Evolutionary conservation across 129 eudicot species (phyloP).

Genomic region (Ambrosia trifida): DNA sequence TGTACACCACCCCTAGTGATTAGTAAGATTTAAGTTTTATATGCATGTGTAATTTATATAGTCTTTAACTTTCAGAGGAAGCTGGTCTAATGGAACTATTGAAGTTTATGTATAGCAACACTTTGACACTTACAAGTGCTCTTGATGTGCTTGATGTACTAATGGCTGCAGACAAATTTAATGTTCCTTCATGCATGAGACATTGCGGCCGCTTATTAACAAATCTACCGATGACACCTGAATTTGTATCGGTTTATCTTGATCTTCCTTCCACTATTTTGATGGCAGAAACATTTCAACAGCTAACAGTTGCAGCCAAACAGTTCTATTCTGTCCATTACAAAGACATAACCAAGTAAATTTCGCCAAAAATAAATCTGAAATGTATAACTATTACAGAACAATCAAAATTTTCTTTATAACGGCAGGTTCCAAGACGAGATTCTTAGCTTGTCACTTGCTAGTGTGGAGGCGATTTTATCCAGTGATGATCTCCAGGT

Average conservation of each 20-base stretch:
- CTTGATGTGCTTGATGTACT: constrained; percentile 65
- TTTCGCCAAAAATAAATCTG: not conserved
- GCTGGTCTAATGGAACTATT: constrained; percentile 81
- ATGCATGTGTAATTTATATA: not conserved
- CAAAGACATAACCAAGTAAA: constrained; percentile 79
- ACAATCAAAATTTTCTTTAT: too few relatives aligned
- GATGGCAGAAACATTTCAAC: constrained; percentile 71
- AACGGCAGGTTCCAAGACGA: constrained; percentile 53
- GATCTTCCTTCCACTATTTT: constrained; percentile 63
- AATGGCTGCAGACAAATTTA: constrained; percentile 81
- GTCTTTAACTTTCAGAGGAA: constrained; percentile 56
- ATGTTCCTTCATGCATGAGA: constrained; percentile 87
- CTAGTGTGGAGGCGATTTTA: constrained; percentile 64
- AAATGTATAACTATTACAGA: not conserved
- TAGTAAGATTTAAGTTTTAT: too few relatives aligned
- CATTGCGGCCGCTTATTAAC: constrained; percentile 55
- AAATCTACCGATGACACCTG: constrained; percentile 64
- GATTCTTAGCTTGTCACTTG: constrained; percentile 60
- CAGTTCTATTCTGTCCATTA: constrained; percentile 55
- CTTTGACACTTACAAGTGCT: constrained; percentile 45
- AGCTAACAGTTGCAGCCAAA: constrained; percentile 65
- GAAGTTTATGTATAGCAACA: constrained; percentile 67
- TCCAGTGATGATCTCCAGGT: constrained; percentile 69
- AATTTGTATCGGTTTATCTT: constrained; percentile 66
- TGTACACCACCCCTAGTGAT: too few relatives aligned